These are phyloP conservation scores for Fusarium sp. DNA, from an alignment of 2,329 filamentous ascomycete species.

Conservation along the genomic window DNA sequence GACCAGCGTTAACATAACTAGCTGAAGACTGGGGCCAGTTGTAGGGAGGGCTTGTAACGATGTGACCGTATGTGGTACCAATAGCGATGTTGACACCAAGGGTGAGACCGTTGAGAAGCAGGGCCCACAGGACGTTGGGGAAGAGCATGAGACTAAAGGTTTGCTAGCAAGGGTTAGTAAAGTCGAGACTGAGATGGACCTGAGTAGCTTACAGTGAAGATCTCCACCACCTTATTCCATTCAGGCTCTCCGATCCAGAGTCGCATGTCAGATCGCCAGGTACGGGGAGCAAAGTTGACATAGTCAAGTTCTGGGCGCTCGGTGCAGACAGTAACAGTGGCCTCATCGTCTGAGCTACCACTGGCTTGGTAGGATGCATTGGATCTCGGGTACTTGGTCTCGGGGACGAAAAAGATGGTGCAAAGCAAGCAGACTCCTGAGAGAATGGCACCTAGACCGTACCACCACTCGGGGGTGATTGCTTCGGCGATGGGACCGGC, in stretches of 20 bases:
- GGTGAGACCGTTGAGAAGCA: slow-evolving; percentile 38
- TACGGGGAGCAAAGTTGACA: slow-evolving; percentile 36
- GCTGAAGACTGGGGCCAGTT: slow-evolving; percentile 37
- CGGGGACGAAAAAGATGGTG: slow-evolving; percentile 21
- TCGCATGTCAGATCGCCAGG: slow-evolving; percentile 36
- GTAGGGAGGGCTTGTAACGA: slow-evolving; percentile 33
- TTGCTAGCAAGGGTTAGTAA: slow-evolving; percentile 21
- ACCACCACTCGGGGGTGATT: slow-evolving; percentile 21
- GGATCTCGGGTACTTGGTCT: slow-evolving; percentile 20
- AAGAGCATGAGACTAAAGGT: slow-evolving; percentile 39
- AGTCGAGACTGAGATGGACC: not conserved
- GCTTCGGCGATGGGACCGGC: slow-evolving; percentile 16
- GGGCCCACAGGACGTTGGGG: slow-evolving; percentile 40
- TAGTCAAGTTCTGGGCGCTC: slow-evolving; percentile 36
- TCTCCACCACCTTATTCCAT: slow-evolving; percentile 27
- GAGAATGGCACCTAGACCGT: slow-evolving; percentile 15
- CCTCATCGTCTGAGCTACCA: slow-evolving; percentile 13
- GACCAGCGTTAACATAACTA: slow-evolving; percentile 39
- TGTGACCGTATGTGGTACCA: slow-evolving; percentile 37
- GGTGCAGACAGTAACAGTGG: slow-evolving; percentile 18
- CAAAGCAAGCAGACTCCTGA: slow-evolving; percentile 4
- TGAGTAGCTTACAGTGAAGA: slow-evolving; percentile 16
- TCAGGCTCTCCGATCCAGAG: slow-evolving; percentile 39
- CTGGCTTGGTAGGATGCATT: slow-evolving; percentile 11
- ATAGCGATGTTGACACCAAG: slow-evolving; percentile 41